phyloP scores from a whole-genome alignment of 73 alveolate genomes.

The Paraurostyla sp. region DNA sequence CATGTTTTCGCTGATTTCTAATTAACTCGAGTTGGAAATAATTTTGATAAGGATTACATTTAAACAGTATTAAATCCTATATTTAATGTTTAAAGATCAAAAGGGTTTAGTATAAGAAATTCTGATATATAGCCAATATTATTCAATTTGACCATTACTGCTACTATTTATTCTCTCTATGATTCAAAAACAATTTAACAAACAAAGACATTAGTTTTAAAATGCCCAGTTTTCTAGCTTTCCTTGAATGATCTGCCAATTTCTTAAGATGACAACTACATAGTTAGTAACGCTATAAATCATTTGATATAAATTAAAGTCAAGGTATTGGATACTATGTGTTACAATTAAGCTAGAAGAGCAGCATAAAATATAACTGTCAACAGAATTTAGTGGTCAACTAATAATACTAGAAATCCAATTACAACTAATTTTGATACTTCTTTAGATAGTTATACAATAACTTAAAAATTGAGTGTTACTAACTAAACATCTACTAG shows the following conservation, averaged over 20 bases:
- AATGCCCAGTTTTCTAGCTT: background rate
- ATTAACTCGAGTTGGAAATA: background rate
- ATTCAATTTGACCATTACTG: background rate
- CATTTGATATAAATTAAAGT: background rate
- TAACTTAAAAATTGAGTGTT: too few species aligned
- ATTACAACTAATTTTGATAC: background rate
- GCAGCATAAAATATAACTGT: background rate
- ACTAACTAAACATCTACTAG: too few species aligned
- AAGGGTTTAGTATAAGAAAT: background rate
- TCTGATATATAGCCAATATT: background rate
- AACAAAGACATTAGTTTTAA: background rate
- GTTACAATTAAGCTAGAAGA: background rate
- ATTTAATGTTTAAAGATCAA: background rate
- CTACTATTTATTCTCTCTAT: background rate
- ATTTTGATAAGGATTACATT: background rate
- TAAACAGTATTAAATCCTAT: background rate
- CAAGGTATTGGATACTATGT: background rate
- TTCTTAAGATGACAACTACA: background rate
- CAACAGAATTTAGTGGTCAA: background rate
- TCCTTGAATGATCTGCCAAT: background rate
- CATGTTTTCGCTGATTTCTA: slow-evolving; percentile 32
- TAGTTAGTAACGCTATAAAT: background rate
- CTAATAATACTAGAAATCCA: background rate
- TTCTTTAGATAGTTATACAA: too few species aligned
- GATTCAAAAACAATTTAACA: background rate